These are phyloP conservation scores for Moricandia arvensis DNA, from an alignment of 345 rosid genomes.

Conservation along the genomic window DNA sequence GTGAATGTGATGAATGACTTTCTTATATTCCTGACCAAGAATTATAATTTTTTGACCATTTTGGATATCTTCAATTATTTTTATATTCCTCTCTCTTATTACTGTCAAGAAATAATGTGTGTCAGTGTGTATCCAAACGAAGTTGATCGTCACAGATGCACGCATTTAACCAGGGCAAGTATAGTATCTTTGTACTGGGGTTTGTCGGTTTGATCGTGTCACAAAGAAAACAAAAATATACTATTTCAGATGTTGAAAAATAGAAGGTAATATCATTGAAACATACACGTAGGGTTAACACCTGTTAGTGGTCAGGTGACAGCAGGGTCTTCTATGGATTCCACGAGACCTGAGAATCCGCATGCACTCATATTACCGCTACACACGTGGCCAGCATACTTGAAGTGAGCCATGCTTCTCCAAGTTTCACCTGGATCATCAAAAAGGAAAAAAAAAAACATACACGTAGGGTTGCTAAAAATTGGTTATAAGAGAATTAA, in stretches of 20 bases:
- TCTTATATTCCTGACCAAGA: constrained; percentile 26
- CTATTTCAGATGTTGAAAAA: neutral
- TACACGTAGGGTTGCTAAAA: neutral
- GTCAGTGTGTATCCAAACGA: constrained; percentile 26
- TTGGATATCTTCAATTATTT: constrained; percentile 8
- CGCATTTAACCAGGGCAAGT: neutral
- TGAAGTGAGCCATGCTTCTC: too few species aligned
- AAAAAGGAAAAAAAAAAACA: too few species aligned
- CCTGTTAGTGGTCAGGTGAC: too few species aligned
- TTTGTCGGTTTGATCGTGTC: constrained; percentile 17
- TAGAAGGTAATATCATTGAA: neutral
- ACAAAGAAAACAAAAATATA: neutral
- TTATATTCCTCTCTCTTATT: constrained; percentile 7
- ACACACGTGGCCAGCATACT: too few species aligned
- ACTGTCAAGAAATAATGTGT: constrained; percentile 19
- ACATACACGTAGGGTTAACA: neutral
- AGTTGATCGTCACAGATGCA: constrained; percentile 19
- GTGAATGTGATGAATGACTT: constrained; percentile 15
- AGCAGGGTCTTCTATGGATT: too few species aligned
- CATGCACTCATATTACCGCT: too few species aligned
- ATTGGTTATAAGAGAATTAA: neutral
- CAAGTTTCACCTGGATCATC: too few species aligned
- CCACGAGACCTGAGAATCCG: too few species aligned
- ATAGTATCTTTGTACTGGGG: constrained; percentile 6
- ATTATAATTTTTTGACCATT: constrained; percentile 12